Evolutionary conservation across 1,139 yeast species (phyloP).

Genomic region (Lodderomyces metapsilosis): DNA sequence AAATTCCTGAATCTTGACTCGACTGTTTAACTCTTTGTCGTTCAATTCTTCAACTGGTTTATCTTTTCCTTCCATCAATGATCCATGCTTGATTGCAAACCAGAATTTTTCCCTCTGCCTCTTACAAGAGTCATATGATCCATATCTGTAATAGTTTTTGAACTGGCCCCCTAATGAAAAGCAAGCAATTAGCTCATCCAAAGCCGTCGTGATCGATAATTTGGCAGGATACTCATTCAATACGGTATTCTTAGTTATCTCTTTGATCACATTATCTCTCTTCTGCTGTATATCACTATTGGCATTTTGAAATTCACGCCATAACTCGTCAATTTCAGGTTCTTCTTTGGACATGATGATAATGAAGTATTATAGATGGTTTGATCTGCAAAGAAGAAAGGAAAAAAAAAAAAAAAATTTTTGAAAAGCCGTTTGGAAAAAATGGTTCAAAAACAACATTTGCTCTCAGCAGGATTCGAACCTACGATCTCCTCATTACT

Average conservation of each 20-base stretch:
- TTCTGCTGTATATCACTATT: conserved; percentile 34
- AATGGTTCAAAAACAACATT: conserved; percentile 18
- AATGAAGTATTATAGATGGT: not conserved
- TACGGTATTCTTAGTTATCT: conserved; percentile 26
- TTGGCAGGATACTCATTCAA: conserved; percentile 38
- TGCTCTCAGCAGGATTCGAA: conserved; percentile 84
- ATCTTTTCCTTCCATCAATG: conserved; percentile 22
- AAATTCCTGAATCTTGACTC: conserved; percentile 63
- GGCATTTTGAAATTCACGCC: conserved; percentile 37
- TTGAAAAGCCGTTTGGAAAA: conserved; percentile 9
- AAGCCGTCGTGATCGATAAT: conserved; percentile 60
- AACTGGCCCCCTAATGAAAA: conserved; percentile 89
- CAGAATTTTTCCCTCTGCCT: conserved; percentile 72
- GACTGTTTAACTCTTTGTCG: conserved; percentile 46
- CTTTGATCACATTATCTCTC: conserved; percentile 29
- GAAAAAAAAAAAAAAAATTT: not conserved
- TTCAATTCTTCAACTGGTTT: conserved; percentile 36
- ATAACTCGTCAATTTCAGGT: conserved; percentile 31
- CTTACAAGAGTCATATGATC: conserved; percentile 69
- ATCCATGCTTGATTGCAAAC: conserved; percentile 69
- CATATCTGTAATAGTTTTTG: conserved; percentile 78
- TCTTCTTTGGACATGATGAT: conserved; percentile 15
- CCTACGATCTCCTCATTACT: conserved; percentile 90
- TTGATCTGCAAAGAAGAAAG: conserved; percentile 1
- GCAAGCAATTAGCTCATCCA: conserved; percentile 82